These are phyloP conservation scores for Globisporangium echinulatum DNA, from an alignment of 352 stramenopile genomes.

Conservation along the genomic window DNA sequence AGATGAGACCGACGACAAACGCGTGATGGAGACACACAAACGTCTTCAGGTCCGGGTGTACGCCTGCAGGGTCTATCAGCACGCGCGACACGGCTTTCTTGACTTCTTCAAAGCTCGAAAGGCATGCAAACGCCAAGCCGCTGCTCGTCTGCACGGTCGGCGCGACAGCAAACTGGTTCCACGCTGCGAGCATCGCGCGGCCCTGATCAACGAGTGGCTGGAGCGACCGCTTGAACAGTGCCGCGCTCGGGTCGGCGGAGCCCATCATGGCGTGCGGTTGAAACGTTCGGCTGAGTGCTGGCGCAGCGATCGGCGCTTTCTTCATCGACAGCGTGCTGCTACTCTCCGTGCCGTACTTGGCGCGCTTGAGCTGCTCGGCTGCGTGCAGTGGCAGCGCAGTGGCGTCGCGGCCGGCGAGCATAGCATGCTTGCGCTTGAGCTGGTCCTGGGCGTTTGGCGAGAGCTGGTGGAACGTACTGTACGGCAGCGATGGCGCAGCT, in stretches of 20 bases:
- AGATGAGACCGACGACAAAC: slow-evolving; percentile 72
- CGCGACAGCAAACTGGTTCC: slow-evolving; percentile 61
- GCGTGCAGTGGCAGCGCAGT: neutral
- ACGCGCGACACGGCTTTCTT: slow-evolving; percentile 71
- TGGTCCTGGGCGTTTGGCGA: slow-evolving; percentile 12
- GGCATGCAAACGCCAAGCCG: slow-evolving; percentile 51
- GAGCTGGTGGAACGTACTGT: slow-evolving; percentile 3
- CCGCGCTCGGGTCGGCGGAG: slow-evolving; percentile 4
- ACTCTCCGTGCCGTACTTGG: slow-evolving; percentile 5
- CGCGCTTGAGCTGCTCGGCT: slow-evolving; percentile 13
- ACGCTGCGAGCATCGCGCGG: slow-evolving; percentile 60
- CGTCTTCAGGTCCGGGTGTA: slow-evolving; percentile 38
- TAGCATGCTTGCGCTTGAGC: slow-evolving; percentile 15
- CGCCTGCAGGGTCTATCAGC: slow-evolving; percentile 36
- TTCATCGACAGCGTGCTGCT: slow-evolving; percentile 1
- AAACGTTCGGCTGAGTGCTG: neutral
- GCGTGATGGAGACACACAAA: slow-evolving; percentile 81
- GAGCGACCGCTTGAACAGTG: slow-evolving; percentile 42
- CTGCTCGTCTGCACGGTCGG: slow-evolving; percentile 46
- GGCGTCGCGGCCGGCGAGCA: neutral
- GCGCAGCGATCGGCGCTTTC: neutral
- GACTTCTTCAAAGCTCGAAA: slow-evolving; percentile 74
- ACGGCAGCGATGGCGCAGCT: neutral
- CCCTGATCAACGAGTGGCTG: slow-evolving; percentile 64
- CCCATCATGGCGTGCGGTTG: slow-evolving; percentile 1